These are phyloP conservation scores for Didymella keratinophila DNA, from an alignment of 2,329 filamentous ascomycete species.

Conservation along the genomic window DNA sequence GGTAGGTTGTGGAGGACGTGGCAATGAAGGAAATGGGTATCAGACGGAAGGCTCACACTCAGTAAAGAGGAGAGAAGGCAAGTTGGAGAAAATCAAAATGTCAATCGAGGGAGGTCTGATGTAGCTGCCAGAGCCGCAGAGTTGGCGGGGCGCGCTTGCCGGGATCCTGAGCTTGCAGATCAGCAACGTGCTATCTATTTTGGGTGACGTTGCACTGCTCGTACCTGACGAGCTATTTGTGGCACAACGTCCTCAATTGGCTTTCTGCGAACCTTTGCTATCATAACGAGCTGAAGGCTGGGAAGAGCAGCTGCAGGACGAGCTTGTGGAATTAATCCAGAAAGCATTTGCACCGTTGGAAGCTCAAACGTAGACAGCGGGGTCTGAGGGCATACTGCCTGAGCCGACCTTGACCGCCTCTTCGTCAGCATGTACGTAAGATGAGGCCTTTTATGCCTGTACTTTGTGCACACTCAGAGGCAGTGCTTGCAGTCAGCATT, in stretches of 20 bases:
- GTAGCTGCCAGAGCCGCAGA: slow-evolving; percentile 17
- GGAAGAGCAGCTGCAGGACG: neutral
- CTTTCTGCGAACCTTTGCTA: neutral
- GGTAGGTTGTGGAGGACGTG: neutral
- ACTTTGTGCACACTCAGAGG: slow-evolving; percentile 1
- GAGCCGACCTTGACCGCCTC: slow-evolving; percentile 20
- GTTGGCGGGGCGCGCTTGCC: slow-evolving; percentile 7
- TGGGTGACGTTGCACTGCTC: slow-evolving; percentile 16
- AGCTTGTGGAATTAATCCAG: neutral
- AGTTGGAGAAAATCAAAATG: slow-evolving; percentile 4
- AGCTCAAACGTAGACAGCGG: slow-evolving; percentile 3
- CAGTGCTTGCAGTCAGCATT: neutral
- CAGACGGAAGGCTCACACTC: slow-evolving; percentile 14
- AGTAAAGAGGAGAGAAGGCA: slow-evolving; percentile 15
- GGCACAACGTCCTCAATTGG: neutral
- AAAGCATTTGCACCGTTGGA: neutral
- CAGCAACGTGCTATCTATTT: slow-evolving; percentile 17
- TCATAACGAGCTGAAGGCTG: neutral
- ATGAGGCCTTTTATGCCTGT: slow-evolving; percentile 8
- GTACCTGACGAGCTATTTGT: slow-evolving; percentile 19
- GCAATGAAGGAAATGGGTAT: neutral
- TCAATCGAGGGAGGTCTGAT: slow-evolving; percentile 12
- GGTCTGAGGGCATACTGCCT: neutral
- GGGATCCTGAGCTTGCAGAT: slow-evolving; percentile 16
- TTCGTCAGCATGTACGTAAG: slow-evolving; percentile 20